Evolutionary conservation across 2,329 filamentous ascomycete genomes (phyloP), one percentile per base, ranked within the genome.

Genomic region (Corynespora cassiicola): DNA sequence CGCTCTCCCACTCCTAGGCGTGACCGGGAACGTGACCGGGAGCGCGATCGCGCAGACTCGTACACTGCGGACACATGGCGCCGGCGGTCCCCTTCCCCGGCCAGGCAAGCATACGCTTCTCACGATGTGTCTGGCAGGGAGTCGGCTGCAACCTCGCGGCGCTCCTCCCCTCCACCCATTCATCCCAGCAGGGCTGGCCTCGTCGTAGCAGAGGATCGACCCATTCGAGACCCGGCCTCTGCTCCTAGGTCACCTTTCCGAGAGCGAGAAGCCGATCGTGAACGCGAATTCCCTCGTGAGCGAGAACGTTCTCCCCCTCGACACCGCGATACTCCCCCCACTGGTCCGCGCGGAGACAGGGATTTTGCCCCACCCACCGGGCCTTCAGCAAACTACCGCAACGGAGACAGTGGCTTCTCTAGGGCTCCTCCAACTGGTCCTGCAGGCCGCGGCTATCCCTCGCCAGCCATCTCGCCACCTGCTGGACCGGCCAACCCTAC

Each of bases 121-220:
- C 74, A 73, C 24, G 74, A 77, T 33, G 71, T 73, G 26, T 80
- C 78, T 15, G 77, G 74, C 15, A 68, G 75, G 39, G 77, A 75
- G 24, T 85, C 82, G 7, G 75, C 68, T 14, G 65, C 75, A 14
- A 82, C 78, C 19, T 85, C 82, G 15, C 76, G 81, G 39, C 75
- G 80, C 31, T 84, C 83, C 7, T 85, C 83, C 5, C 83, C 83
- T 11, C 78, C 72, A 17, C 63, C 71, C 9, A 65, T 78, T 10
- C 79, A 82, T 52, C 74, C 75, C 11, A 82, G 81, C 48, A 74
- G 78, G 50, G 58, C 72, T 32, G 73, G 69, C 31, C 55, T 74
- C 12, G 60, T 70, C n/a, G n/a, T n/a, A 24, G 50, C 39, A 18
- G 55, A 58, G 21, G 56, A 56, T 15, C 35, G 45, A 21, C 38